A percentile compares a stretch with the other conserved stretches of the same genome.
Conservation (phyloP, 169 alveolate genomes). For the Cyclospora cayetanensis region DNA sequence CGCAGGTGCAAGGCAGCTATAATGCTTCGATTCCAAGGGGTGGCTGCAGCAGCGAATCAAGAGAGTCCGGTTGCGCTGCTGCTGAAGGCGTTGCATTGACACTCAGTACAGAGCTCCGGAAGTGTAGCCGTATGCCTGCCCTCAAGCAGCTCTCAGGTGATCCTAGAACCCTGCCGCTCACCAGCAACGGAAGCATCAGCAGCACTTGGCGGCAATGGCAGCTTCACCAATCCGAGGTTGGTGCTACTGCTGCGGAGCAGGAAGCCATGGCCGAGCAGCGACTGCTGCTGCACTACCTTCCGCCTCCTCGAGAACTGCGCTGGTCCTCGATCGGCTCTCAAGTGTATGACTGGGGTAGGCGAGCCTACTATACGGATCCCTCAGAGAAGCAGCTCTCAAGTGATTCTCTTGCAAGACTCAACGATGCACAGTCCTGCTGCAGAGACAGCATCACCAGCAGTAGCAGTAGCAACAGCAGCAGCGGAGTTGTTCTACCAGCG, state of each 20-base stretch:
- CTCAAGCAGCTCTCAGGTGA: not conserved
- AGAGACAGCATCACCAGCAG: not conserved
- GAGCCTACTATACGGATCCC: not conserved
- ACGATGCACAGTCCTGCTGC: not conserved
- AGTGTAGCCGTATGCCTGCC: not conserved
- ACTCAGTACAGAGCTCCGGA: not conserved
- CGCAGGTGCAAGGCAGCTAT: not conserved
- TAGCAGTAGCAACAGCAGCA: conserved; percentile 1
- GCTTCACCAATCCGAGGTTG: not conserved
- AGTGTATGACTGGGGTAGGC: not conserved
- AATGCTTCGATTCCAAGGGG: too few species aligned
- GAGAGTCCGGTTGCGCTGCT: not conserved
- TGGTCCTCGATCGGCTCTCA: not conserved
- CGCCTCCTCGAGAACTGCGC: not conserved
- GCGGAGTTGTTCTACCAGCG: not conserved
- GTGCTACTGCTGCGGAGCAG: not conserved
- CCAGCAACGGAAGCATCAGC: conserved; percentile 9
- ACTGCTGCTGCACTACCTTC: not conserved
- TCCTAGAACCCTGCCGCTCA: not conserved
- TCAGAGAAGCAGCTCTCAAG: not conserved
- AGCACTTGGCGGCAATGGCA: not conserved
- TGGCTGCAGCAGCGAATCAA: not conserved
- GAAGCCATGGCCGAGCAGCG: not conserved
- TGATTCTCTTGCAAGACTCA: too few species aligned
- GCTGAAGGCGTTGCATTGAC: not conserved